Conservation (phyloP, 1,139 yeast species). For the Pneumocystis canis region DNA sequence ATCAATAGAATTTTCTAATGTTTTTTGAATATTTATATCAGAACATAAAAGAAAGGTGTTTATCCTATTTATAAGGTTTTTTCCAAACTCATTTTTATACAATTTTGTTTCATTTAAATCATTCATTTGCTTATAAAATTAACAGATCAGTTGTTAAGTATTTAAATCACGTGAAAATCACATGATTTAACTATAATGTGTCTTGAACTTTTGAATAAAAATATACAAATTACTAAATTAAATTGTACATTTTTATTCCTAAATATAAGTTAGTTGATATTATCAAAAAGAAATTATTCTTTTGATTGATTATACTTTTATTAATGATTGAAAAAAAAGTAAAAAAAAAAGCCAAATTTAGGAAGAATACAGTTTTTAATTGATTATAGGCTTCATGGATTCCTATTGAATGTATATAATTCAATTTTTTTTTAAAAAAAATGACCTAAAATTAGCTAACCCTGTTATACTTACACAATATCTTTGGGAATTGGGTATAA, state of each 20-base stretch:
- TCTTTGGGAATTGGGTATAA: constrained; percentile 53
- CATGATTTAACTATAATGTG: not conserved
- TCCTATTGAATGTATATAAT: not conserved
- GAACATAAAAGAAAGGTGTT: not conserved
- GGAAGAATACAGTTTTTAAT: not conserved
- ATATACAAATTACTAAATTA: no score
- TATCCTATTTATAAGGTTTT: not conserved
- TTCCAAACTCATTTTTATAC: no score
- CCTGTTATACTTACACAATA: constrained; percentile 72
- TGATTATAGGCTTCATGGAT: not conserved
- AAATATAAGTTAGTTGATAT: no score
- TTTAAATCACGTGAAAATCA: not conserved
- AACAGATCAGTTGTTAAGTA: not conserved
- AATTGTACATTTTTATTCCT: no score
- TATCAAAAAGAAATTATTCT: not conserved
- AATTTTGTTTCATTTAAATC: not conserved
- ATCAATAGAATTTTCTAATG: not conserved
- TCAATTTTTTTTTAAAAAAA: not conserved
- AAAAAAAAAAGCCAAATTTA: not conserved
- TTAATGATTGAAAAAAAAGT: not conserved
- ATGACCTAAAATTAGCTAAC: constrained; percentile 25
- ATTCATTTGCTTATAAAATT: not conserved
- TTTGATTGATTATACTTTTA: not conserved
- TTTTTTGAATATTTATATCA: not conserved
- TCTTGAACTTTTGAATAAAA: not conserved